These are phyloP conservation scores for Heteromeles arbutifolia DNA, from an alignment of 306 rosid species.

Conservation along the genomic window DNA sequence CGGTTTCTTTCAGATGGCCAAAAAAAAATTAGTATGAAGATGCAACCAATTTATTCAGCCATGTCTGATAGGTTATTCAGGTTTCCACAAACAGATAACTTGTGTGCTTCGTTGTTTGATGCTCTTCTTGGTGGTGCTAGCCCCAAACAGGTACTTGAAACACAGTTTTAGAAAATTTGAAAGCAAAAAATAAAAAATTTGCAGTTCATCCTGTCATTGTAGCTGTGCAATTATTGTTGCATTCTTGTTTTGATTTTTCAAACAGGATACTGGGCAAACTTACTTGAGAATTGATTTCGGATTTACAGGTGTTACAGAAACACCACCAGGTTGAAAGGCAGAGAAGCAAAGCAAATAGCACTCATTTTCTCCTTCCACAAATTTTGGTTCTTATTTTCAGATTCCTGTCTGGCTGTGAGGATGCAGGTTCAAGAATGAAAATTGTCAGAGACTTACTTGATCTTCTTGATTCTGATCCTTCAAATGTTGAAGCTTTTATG, in stretches of 20 bases:
- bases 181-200: not conserved
- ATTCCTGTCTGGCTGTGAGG: slow-evolving; percentile 73
- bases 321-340: slow-evolving; percentile 62
- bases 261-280: not conserved
- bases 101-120: slow-evolving; percentile 90
- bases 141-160: slow-evolving; percentile 80
- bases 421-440: slow-evolving; percentile 54
- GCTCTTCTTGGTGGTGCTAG: slow-evolving; percentile 99
- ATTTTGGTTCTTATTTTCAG: slow-evolving; percentile 75
- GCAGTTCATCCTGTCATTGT: not conserved
- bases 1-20: slow-evolving; percentile 54
- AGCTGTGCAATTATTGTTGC: not conserved
- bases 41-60: slow-evolving; percentile 72
- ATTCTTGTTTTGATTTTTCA: not conserved
- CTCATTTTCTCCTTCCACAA: slow-evolving; percentile 90
- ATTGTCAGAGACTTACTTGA: slow-evolving; percentile 77
- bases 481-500: slow-evolving; percentile 96
- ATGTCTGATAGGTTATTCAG: slow-evolving; percentile 83
- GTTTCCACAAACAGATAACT: slow-evolving; percentile 82
- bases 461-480: slow-evolving; percentile 92
- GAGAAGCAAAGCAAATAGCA: slow-evolving; percentile 56
- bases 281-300: slow-evolving; percentile 10
- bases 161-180: not conserved
- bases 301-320: slow-evolving; percentile 79
- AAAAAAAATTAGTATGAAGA: slow-evolving; percentile 45